phyloP scores from a whole-genome alignment of 2,329 filamentous ascomycete genomes.

The Xylaria arbuscula region DNA sequence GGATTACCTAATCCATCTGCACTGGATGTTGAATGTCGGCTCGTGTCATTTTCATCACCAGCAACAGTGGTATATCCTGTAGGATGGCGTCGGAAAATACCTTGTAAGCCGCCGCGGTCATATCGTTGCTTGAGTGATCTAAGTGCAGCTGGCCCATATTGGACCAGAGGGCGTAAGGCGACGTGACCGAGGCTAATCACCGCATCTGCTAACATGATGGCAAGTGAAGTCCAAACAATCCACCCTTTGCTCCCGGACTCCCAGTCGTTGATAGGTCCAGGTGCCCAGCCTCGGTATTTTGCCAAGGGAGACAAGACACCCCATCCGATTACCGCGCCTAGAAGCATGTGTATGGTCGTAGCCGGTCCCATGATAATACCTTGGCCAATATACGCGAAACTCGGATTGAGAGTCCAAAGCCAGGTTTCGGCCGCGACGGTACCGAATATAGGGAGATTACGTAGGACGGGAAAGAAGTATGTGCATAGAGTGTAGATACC shows the following conservation, averaged over 20 bases:
- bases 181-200: constrained; percentile 88
- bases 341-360: constrained; percentile 93
- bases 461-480: constrained; percentile 88
- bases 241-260: constrained; percentile 94
- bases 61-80: constrained; percentile 43
- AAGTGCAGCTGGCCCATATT: constrained; percentile 52
- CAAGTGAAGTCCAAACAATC: constrained; percentile 96
- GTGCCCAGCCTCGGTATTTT: constrained; percentile 87
- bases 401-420: constrained; percentile 97
- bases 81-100: constrained; percentile 41
- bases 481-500: constrained; percentile 80
- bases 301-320: constrained; percentile 89
- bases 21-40: constrained; percentile 31
- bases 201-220: constrained; percentile 96
- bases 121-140: constrained; percentile 40
- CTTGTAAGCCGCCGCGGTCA: constrained; percentile 39
- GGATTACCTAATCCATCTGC: constrained; percentile 27
- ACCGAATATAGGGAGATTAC: constrained; percentile 89
- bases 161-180: constrained; percentile 70
- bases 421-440: constrained; percentile 77
- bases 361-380: constrained; percentile 98
- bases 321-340: constrained; percentile 92
- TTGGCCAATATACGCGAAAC: constrained; percentile 95
- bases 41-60: constrained; percentile 40
- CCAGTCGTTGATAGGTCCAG: constrained; percentile 88